Conservation (phyloP, 805 yeast genomes). For the Cyberlindnera xishuangbannaensis region DNA sequence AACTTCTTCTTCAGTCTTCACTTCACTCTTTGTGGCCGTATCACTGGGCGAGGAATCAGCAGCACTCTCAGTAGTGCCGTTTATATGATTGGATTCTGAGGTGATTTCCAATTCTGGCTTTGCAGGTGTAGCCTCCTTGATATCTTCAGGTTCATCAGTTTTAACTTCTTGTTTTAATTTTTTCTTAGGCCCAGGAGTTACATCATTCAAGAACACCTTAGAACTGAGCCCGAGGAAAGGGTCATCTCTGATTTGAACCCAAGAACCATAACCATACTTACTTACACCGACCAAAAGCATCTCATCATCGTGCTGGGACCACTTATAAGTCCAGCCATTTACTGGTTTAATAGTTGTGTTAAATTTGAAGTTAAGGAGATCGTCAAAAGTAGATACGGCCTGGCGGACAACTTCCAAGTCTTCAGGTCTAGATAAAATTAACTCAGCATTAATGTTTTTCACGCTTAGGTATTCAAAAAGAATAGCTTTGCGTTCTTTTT, state of each 20-base stretch:
- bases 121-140: no score
- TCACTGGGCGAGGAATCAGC: neutral
- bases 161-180: slow-evolving; percentile 27
- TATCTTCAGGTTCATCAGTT: slow-evolving; percentile 22
- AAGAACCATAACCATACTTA: slow-evolving; percentile 94
- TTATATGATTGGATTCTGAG: no score
- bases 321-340: slow-evolving; percentile 84
- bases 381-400: slow-evolving; percentile 49
- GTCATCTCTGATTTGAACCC: slow-evolving; percentile 93
- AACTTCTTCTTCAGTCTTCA: slow-evolving; percentile 6
- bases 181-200: slow-evolving; percentile 30
- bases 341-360: slow-evolving; percentile 69
- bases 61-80: slow-evolving; percentile 5
- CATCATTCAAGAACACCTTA: slow-evolving; percentile 66
- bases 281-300: slow-evolving; percentile 80
- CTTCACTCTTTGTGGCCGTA: neutral
- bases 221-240: slow-evolving; percentile 83
- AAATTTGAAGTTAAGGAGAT: slow-evolving; percentile 56
- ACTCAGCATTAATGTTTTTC: slow-evolving; percentile 85
- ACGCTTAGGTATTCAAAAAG: slow-evolving; percentile 85
- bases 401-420: slow-evolving; percentile 67
- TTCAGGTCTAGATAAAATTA: slow-evolving; percentile 74
- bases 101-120: no score
- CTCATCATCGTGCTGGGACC: slow-evolving; percentile 82
- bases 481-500: slow-evolving; percentile 84